Conservation (phyloP, 2,329 filamentous ascomycete species). For the Exophiala aquamarina region DNA sequence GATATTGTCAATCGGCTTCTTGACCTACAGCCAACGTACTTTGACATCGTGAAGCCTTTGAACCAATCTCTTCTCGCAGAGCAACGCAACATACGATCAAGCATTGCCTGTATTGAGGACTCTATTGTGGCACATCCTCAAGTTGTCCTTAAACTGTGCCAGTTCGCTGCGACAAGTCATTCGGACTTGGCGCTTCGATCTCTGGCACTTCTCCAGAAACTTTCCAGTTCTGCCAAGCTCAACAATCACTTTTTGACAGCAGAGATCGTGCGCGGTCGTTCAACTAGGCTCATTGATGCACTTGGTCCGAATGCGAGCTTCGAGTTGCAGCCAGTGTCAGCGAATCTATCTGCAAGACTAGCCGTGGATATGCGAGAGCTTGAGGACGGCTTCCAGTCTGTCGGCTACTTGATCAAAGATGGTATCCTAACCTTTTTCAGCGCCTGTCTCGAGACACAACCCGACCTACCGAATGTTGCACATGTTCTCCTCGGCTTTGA, state of each 20-base stretch:
- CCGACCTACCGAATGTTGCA: constrained; percentile 79
- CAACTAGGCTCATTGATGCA: constrained; percentile 68
- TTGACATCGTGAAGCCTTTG: constrained; percentile 80
- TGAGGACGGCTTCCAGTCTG: constrained; percentile 66
- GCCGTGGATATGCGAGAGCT: constrained; percentile 66
- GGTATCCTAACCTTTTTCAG: constrained; percentile 84
- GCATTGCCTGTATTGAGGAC: constrained; percentile 73
- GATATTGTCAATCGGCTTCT: constrained; percentile 81
- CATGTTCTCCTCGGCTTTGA: constrained; percentile 88
- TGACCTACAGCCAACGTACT: constrained; percentile 85
- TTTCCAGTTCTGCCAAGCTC: constrained; percentile 80
- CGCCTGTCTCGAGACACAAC: constrained; percentile 71
- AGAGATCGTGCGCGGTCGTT: constrained; percentile 14
- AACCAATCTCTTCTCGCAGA: constrained; percentile 42
- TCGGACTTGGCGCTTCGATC: constrained; percentile 77
- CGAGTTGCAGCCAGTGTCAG: constrained; percentile 67
- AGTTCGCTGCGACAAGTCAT: constrained; percentile 83
- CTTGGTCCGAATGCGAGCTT: constrained; percentile 78
- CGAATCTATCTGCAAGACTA: constrained; percentile 69
- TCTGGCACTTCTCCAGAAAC: constrained; percentile 77
- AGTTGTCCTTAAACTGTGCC: constrained; percentile 77
- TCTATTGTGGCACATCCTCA: constrained; percentile 78
- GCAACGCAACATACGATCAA: constrained; percentile 12
- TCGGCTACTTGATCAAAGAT: constrained; percentile 78
- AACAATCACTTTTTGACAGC: constrained; percentile 34